Evolutionary conservation across 2,329 filamentous ascomycete species (phyloP).

Genomic region (Leptographium wingfieldii): DNA sequence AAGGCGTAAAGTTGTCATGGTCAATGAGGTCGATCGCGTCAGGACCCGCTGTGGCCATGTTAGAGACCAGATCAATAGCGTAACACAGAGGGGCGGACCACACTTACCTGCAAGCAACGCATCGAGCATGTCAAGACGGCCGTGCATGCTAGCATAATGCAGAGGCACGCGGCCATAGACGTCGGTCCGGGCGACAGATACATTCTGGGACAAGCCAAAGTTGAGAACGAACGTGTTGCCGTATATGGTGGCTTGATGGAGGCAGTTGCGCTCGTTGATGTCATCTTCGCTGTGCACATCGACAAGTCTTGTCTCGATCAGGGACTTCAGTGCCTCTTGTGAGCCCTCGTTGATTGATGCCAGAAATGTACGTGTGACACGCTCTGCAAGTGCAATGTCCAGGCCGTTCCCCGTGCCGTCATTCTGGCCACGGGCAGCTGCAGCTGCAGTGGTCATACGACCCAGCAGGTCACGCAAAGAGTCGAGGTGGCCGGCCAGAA

Average conservation of each 20-base stretch:
- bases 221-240: constrained; percentile 68
- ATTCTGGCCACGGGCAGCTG: constrained; percentile 34
- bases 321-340: constrained; percentile 57
- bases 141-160: constrained; percentile 95
- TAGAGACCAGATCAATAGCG: neutral
- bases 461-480: constrained; percentile 69
- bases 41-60: constrained; percentile 40
- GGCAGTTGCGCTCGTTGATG: constrained; percentile 92
- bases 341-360: constrained; percentile 80
- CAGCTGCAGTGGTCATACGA: constrained; percentile 47
- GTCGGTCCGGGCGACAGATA: constrained; percentile 70
- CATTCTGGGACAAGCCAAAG: constrained; percentile 60
- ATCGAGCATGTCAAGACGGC: constrained; percentile 71
- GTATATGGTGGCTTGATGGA: constrained; percentile 94
- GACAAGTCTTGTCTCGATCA: constrained; percentile 71
- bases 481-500: constrained; percentile 67
- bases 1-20: constrained; percentile 91
- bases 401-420: constrained; percentile 22
- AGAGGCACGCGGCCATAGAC: constrained; percentile 89
- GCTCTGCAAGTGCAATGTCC: constrained; percentile 50
- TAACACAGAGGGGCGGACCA: neutral
- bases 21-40: constrained; percentile 79
- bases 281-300: constrained; percentile 92
- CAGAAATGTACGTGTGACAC: constrained; percentile 80
- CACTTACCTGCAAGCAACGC: constrained; percentile 51